phyloP scores from a whole-genome alignment of 208 protist genomes.

The Novymonas esmeraldas region DNA sequence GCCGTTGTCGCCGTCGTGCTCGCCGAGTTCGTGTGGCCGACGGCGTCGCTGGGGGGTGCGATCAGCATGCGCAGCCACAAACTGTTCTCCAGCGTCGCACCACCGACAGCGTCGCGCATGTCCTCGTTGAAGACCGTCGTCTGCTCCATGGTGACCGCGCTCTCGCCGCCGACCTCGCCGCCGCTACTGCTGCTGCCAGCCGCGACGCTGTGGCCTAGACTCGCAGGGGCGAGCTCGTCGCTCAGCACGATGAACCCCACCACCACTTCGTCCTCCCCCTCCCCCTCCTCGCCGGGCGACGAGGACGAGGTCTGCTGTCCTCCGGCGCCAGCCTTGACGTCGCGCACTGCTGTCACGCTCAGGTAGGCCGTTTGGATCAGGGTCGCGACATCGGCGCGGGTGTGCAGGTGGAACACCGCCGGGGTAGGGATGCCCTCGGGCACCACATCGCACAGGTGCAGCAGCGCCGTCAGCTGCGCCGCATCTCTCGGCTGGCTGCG shows the following conservation, averaged over 20 bases:
- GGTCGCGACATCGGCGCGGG: conserved; percentile 40
- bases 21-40: neutral
- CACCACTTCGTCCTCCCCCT: conserved; percentile 38
- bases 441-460: conserved; percentile 37
- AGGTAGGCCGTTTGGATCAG: conserved; percentile 74
- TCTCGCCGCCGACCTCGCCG: neutral
- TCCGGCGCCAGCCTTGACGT: neutral
- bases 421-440: conserved; percentile 44
- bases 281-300: no score
- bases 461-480: conserved; percentile 34
- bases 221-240: conserved; percentile 5
- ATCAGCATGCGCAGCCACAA: conserved; percentile 76
- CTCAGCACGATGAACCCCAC: conserved; percentile 61
- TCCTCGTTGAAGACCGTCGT: conserved; percentile 9
- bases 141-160: neutral
- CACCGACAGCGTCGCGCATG: neutral
- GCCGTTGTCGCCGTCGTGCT: neutral
- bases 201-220: no score
- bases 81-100: conserved; percentile 49
- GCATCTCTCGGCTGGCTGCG: conserved; percentile 54
- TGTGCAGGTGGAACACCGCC: conserved; percentile 39
- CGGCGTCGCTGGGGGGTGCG: conserved; percentile 34
- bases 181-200: neutral
- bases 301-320: neutral
- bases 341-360: conserved; percentile 60